Evolutionary conservation across 148 eudicot genomes (phyloP), one percentile per base, ranked within the genome.

Genomic region (Silene uniflora): DNA sequence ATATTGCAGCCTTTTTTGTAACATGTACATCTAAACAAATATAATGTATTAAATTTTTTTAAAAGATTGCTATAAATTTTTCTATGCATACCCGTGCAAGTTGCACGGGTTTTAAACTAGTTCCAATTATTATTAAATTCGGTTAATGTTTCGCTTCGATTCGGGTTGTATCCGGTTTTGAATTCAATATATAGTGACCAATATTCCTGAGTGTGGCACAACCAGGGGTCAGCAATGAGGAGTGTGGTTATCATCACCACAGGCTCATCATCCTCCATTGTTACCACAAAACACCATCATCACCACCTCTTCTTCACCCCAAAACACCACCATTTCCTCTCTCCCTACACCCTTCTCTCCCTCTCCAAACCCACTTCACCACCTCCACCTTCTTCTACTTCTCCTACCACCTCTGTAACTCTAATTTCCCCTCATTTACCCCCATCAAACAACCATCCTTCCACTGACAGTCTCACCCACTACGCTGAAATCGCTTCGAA

Each of bases 401-500:
- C 87, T 46, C 75, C 86, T 21, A 11, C 84, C 0, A 49, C 85
- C 5, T 71, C 83, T 13, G 2, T 77, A 7, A 62, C 58, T 0
- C 70, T 83, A 49, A 60, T 79, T 76, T 76, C 87, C 63, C 72
- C 81, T 29, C 78, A 76, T 55, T 76, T 73, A 69, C 75, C 76
- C 79, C 78, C 73, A 11, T n/a, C 64, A 71, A 35, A 63, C 62
- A 62, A 23, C 56, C 52, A 7, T 19, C 13, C 60, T 49, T 66
- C 60, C n/a, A 72, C 68, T 13, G 42, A 73, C 46, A 60, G 58
- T 24, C 85, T 82, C 65, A 74, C 56, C 29, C 65, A 83, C 76
- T 84, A 79, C 69, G 88, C 93, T 27, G 83, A 88, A 22, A 76
- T 86, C 7, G 93, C 91, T 25, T 91, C 96, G 2, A 83, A 77